Conservation (phyloP, 164 flowering plant species). For the Nelumbo lutea region DNA sequence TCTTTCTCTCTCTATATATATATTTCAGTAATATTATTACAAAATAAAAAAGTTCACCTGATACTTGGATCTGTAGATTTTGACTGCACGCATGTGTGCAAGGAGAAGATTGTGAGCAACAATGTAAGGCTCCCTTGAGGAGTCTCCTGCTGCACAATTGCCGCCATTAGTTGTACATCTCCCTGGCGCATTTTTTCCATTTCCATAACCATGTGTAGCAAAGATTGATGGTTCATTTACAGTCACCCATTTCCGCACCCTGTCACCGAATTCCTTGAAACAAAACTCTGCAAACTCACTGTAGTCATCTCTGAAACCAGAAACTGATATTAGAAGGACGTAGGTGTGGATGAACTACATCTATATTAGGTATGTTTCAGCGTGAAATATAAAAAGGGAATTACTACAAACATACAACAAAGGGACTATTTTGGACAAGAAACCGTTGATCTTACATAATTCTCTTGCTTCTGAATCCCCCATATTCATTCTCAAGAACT, state of each 20-base stretch:
- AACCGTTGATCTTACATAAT: constrained; percentile 17
- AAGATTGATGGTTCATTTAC: constrained; percentile 30
- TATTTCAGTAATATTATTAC: neutral
- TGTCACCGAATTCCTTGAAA: constrained; percentile 30
- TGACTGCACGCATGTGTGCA: constrained; percentile 36
- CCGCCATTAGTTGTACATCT: constrained; percentile 33
- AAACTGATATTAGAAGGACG: neutral
- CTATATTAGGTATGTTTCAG: no score
- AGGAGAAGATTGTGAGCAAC: constrained; percentile 40
- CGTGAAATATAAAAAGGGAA: no score
- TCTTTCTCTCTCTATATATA: neutral
- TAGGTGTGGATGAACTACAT: neutral
- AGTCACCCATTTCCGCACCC: constrained; percentile 34
- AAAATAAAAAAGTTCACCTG: constrained; percentile 18
- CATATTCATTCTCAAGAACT: constrained; percentile 30
- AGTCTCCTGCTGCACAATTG: constrained; percentile 38
- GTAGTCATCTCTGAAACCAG: constrained; percentile 26
- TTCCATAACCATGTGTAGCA: constrained; percentile 22
- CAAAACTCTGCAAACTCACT: constrained; percentile 29
- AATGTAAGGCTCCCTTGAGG: constrained; percentile 38
- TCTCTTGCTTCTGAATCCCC: constrained; percentile 26
- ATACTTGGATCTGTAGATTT: constrained; percentile 31
- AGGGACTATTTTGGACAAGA: no score
- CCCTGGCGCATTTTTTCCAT: constrained; percentile 32
- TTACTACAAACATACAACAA: no score